Conservation (phyloP, 2,329 filamentous ascomycete species). For the Neonectria sp. region DNA sequence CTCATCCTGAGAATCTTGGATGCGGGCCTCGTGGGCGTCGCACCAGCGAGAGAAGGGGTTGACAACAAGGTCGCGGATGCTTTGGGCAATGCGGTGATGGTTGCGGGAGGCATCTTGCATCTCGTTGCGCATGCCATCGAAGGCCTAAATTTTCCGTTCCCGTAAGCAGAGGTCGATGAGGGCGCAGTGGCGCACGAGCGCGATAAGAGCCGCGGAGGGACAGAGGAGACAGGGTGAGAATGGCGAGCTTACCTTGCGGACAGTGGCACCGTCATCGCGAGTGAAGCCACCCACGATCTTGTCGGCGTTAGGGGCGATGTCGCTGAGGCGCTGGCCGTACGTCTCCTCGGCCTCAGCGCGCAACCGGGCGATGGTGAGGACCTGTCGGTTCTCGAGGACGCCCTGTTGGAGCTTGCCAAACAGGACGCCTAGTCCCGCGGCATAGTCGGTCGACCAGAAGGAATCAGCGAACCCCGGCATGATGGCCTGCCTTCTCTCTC, state of each 20-base stretch:
- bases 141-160: constrained; percentile 73
- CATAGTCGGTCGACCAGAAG: constrained; percentile 99
- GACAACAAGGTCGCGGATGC: constrained; percentile 95
- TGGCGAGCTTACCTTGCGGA: constrained; percentile 80
- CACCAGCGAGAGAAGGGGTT: constrained; percentile 97
- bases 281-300: constrained; percentile 87
- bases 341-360: constrained; percentile 95
- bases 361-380: constrained; percentile 92
- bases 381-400: constrained; percentile 93
- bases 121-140: constrained; percentile 91
- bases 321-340: constrained; percentile 85
- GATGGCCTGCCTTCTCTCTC: constrained; percentile 54
- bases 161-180: constrained; percentile 29
- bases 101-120: constrained; percentile 93
- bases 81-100: constrained; percentile 96
- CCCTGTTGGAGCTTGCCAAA: constrained; percentile 98
- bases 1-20: constrained; percentile 96
- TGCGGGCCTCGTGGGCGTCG: constrained; percentile 90
- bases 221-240: not conserved
- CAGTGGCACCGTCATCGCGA: constrained; percentile 94
- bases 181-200: constrained; percentile 11
- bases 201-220: constrained; percentile 10
- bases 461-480: constrained; percentile 95
- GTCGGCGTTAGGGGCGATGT: constrained; percentile 87
- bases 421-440: constrained; percentile 91